Evolutionary conservation across 73 alveolate species (phyloP).

Genomic region (Vitrella brassicaformis): DNA sequence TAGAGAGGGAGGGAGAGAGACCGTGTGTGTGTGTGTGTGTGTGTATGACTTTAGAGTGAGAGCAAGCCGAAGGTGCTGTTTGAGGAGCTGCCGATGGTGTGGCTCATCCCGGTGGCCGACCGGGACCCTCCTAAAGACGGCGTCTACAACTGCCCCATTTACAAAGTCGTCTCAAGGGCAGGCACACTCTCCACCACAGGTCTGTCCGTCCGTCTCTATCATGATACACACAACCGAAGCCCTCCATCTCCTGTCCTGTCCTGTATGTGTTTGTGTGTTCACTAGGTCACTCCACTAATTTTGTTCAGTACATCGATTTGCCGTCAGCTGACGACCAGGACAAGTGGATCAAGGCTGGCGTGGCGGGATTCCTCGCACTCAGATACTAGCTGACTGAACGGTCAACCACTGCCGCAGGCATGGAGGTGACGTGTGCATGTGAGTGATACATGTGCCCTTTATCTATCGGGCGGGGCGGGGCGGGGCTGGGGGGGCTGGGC

Average conservation of each 20-base stretch:
- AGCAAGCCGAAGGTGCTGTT: constrained; percentile 50
- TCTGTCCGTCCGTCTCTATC: background rate
- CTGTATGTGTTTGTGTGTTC: background rate
- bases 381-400: no score
- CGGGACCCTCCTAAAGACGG: constrained; percentile 47
- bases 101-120: constrained; percentile 73
- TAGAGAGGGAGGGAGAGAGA: background rate
- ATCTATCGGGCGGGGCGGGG: no score
- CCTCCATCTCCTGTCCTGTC: no score
- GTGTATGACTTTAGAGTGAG: background rate
- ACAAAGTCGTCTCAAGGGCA: constrained; percentile 71
- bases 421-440: no score
- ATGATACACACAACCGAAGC: background rate
- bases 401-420: no score
- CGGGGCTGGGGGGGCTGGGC: no score
- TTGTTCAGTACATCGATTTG: constrained; percentile 87
- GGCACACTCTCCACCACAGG: constrained; percentile 98
- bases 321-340: constrained; percentile 57
- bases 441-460: no score
- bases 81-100: constrained; percentile 91
- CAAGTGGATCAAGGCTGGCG: constrained; percentile 97
- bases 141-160: constrained; percentile 72
- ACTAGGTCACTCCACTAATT: constrained; percentile 83
- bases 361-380: constrained; percentile 82
- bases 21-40: background rate